Conservation (phyloP, 202 grass and related monocot species). For the Carex arenaria region DNA sequence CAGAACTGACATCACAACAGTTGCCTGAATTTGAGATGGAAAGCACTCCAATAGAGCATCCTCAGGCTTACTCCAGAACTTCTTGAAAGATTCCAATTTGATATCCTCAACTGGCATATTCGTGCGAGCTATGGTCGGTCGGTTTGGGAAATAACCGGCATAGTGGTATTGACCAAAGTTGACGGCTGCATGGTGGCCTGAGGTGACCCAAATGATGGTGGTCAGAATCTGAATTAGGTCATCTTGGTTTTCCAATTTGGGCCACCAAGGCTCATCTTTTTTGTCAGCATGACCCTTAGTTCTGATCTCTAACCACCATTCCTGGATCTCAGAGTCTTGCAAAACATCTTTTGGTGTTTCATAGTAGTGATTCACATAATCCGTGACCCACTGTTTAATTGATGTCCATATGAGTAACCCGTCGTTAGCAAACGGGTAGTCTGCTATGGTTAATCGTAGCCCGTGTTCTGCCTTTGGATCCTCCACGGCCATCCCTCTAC, state of each 20-base stretch:
- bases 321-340: slow-evolving; percentile 42
- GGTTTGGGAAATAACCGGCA: slow-evolving; percentile 65
- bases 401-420: slow-evolving; percentile 52
- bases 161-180: slow-evolving; percentile 68
- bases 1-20: slow-evolving; percentile 14
- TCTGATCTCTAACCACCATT: slow-evolving; percentile 54
- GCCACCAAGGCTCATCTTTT: slow-evolving; percentile 61
- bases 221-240: slow-evolving; percentile 37
- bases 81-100: not conserved
- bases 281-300: slow-evolving; percentile 51
- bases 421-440: slow-evolving; percentile 60
- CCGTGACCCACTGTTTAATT: slow-evolving; percentile 38
- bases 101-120: slow-evolving; percentile 43
- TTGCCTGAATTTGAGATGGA: slow-evolving; percentile 40
- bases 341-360: not conserved
- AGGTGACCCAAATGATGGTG: slow-evolving; percentile 74
- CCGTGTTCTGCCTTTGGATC: slow-evolving; percentile 24
- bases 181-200: slow-evolving; percentile 61
- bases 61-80: slow-evolving; percentile 31
- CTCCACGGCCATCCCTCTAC: slow-evolving; percentile 56
- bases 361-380: slow-evolving; percentile 49
- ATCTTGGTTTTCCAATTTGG: slow-evolving; percentile 26
- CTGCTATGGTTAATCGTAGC: slow-evolving; percentile 38
- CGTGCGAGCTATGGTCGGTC: slow-evolving; percentile 34
- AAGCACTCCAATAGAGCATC: slow-evolving; percentile 26